Evolutionary conservation across 2,329 filamentous ascomycete species (phyloP), one percentile per base, ranked within the genome.

Genomic region (Hypomyces perniciosus): DNA sequence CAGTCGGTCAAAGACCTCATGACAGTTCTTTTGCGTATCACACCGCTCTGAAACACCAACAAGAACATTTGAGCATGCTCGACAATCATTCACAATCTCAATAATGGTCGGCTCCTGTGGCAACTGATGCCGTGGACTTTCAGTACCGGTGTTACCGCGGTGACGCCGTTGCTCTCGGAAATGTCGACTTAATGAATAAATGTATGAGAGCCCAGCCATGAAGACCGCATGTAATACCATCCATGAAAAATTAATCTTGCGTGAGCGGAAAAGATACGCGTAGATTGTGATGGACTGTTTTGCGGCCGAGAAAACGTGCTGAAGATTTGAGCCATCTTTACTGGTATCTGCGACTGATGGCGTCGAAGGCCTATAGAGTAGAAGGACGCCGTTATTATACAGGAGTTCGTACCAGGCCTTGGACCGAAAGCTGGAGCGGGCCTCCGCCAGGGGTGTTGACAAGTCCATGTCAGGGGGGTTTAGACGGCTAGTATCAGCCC

Each of bases 181-280:
- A 38, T 46, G 44, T 29, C 44, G 20, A 6, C 69, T 62, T 1
- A 73, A 52, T 0, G 70, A 69, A 37, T 74, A 75, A 3, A 75
- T 66, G 44, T 72, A 75, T 0, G 70, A 70, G 0, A 73, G 53
- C 0, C 73, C 73, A 0, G 73, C 73, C 51, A 75, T 68, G 56
- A 77, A 77, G 1, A 76, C 66, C 1, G 71, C 65, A 45, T 77
- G 74, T 51, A 77, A 65, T 0, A 74, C 74, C 28, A 77, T 70
- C 73, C 74, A 77, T 0, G 69, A 71, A 39, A 70, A 76, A 55
- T 76, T 77, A 50, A 77, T 71, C 42, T 69, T 70, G 4, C 71
- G 63, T 0, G 69, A 71, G 6, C 68, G 67, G 44, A 75, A 72
- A 0, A 77, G 56, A 13, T 65, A 67, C 1, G 73, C 65, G 46